Base-by-base conservation (phyloP, 177 flowering plant species). In the Tripterygium wilfordii region DNA sequence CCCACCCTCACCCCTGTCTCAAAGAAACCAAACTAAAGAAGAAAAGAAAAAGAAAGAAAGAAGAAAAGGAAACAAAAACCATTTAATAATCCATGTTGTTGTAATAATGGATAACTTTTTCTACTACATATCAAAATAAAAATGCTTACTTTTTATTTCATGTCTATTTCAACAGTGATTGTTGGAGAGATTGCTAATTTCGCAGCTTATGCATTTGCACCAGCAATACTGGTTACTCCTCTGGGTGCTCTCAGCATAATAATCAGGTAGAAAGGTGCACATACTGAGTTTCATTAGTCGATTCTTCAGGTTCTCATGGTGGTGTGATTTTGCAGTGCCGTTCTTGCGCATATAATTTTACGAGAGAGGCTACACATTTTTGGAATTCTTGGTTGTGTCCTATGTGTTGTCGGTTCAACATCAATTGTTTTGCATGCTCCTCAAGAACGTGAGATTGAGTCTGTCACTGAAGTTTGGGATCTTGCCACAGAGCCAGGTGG, bases 401-500 rank as follows among this genome's bases (percentile, higher is more conserved):
- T 86, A 0, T 86, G 95, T 69, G 88, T 86, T 41, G 91, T 86
- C 42, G 95, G 95, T 6, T 86, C 95, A 13, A 77, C 79, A 13
- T 74, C 83, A 26, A 83, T 86, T 57, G 91, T 86, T 51, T 53
- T 86, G 17, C 91, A 86, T 77, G 95, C 95, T 40, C 95, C 95
- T 51, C 88, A 67, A 51, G 95, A 86, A 44, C 78, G 72, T 20
- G 63, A 54, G 36, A 86, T 86, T 50, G 75, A 65, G 29, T 83
- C 95, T 45, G 88, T 86, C 17, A 62, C 13, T 27, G 81, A 83
- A 74, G 83, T 86, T 19, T 83, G 91, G 91, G 70, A 72, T 32
- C 79, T 86, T 56, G 95, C 91, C 7, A 83, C 82, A 16, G 83
- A 83, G 61, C 95, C 95, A 64, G 95, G 95, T 83, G n/a, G 9